Base-by-base conservation (phyloP, 345 rosid species). In the Odontarrhena argentea region DNA sequence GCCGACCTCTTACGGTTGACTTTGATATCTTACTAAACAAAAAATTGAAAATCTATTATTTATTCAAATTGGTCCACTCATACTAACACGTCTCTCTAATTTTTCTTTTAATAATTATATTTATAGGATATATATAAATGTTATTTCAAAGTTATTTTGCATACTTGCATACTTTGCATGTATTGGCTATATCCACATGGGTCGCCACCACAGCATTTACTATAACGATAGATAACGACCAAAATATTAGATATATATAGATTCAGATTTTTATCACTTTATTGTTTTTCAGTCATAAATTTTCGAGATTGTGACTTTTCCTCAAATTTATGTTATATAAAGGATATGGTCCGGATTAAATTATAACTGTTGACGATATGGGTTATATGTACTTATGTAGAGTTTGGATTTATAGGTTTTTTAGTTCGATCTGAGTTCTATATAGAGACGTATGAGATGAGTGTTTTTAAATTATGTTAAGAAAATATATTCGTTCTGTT, bases 1-100 rank as follows among this genome's bases (percentile, higher is more conserved):
- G 55, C 71, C 56, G 71, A 73, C 71, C 55, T 65, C 65, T 51
- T 59, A 65, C 34, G 55, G 61, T 65, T 73, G 76, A 73, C 76
- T 65, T 59, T 11, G 9, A 43, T 65, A 58, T 13, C 55, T 12
- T 12, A 50, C 36, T 32, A 4, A 7, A 14, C 50, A 58, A 24
- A 45, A 30, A 38, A 18, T 38, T 63, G 18, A 30, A 55, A 22
- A 26, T 8, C 15, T 38, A 8, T 35, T 57, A 50, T 35, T 18
- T 57, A 24, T 64, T 13, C 38, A 34, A 40, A 7, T 10, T 41
- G 55, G 65, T 58, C 61, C 67, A 65, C 48, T 50, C 41, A 6
- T 37, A 53, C 30, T 2, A 41, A 36, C 71, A 72, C 67, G 67
- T 66, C 67, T 73, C 44, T 59, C n/a, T 18, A 30, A 3, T n/a